phyloP scores from a whole-genome alignment of 768 basidiomycete genomes.

The Trametes sanguinea region DNA sequence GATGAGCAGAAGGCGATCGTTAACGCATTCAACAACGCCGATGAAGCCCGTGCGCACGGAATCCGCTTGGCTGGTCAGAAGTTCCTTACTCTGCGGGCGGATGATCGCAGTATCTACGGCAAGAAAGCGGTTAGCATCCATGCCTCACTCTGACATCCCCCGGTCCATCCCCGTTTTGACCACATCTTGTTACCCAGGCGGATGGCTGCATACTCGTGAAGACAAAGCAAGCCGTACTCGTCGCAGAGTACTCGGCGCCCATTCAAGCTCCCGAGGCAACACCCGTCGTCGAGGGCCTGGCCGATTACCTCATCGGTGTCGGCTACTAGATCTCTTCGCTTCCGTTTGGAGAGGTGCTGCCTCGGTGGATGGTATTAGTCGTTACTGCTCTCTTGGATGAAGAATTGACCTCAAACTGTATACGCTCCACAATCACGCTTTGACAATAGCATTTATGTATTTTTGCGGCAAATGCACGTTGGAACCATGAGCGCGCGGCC shows the following conservation, averaged over 20 bases:
- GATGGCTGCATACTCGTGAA: constrained; percentile 75
- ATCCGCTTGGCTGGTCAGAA: constrained; percentile 69
- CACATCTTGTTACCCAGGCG: constrained; percentile 45
- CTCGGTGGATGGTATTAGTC: constrained; percentile 8
- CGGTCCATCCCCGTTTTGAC: neutral
- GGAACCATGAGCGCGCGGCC: no score
- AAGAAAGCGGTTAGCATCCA: constrained; percentile 71
- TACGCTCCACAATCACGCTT: constrained; percentile 12
- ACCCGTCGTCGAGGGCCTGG: constrained; percentile 64
- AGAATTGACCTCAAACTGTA: constrained; percentile 17
- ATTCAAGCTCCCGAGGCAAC: constrained; percentile 67
- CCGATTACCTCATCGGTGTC: constrained; percentile 71
- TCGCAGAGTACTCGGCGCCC: constrained; percentile 72
- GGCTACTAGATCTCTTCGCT: constrained; percentile 45
- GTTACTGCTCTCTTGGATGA: constrained; percentile 18
- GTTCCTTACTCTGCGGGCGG: constrained; percentile 64
- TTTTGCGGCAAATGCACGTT: neutral
- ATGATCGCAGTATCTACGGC: constrained; percentile 60
- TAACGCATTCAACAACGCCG: constrained; percentile 46
- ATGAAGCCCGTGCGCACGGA: constrained; percentile 52
- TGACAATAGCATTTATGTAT: constrained; percentile 17
- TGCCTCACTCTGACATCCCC: neutral
- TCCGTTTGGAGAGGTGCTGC: neutral
- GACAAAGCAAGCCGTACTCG: constrained; percentile 84
- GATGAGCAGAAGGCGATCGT: constrained; percentile 66